Evolutionary conservation across 805 yeast species (phyloP), one percentile per base, ranked within the genome.

Genomic region (Metschnikowia reukaufii): DNA sequence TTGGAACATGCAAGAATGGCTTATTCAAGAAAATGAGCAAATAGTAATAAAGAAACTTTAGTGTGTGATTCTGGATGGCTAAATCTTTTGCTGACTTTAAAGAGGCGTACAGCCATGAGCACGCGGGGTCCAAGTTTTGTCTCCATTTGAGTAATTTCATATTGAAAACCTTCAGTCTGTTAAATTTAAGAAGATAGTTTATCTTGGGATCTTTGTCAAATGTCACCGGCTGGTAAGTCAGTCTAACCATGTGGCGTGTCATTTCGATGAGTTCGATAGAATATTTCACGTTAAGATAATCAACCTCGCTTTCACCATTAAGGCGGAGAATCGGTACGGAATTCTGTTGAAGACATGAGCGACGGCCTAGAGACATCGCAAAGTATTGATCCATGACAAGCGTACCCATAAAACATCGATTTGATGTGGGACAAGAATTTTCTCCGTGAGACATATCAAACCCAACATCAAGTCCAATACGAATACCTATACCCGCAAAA

Each of bases 1-100:
- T 49, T 3, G 57, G 59, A 15, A 55, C 52, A 18, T 54, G 59
- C 38, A 54, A 41, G 44, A 55, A 55, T 2, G 59, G 59, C 44
- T 55, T 55, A 45, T 55, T 55, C 43, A 55, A 35, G 29, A 49
- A 55, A 17, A 55, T 31, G 21, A 55, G 41, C 9, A 54, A 23
- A 42, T 51, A 49, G 48, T 49, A 53, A 44, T 50, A 55, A 31
- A 52, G 40, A 23, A 37, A 45, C 44, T 54, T 53, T 49, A 55
- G 42, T 6, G 47, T 39, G 46, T 55, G 59, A 32, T 55, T 55
- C n/a, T 50, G 51, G n/a, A 30, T 33, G 9, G 45, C 49, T 37
- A 53, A 42, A 19, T 49, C 34, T 21, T 42, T 42, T 17, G 53
- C 52, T 3, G 50, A 25, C 25, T 48, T 47, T 48, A 53, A 35